Evolutionary conservation across 2,329 filamentous ascomycete species (phyloP), one percentile per base, ranked within the genome.

Genomic region (Botrytis porri): DNA sequence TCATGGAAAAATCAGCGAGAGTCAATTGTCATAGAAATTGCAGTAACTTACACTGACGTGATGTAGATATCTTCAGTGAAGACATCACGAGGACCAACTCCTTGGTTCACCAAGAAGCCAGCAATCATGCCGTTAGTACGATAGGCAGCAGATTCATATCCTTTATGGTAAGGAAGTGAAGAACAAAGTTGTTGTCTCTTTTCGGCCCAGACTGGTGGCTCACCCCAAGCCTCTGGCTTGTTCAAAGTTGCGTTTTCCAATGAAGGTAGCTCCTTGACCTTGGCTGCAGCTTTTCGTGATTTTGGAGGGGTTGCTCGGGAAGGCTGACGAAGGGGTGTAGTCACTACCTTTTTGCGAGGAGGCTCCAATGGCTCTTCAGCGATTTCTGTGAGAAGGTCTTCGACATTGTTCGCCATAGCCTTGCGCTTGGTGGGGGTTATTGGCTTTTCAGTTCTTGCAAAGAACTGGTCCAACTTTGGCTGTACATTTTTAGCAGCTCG

Each of bases 41-140:
- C 73, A 29, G 41, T 9, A 20, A 82, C 87, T 80, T 82, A 89
- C 88, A 89, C 83, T 71, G 88, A 84, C 7, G 89, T 86, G 66
- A 94, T 89, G 48, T 93, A 83, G 4, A 93, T 83, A 70, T 92
- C 86, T 1, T 85, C 83, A 48, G 86, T 85, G 29, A 92, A 85
- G 66, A 88, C 85, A 72, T 92, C 89, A 4, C 89, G 84, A 1
- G 81, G 75, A 3, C 87, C 87, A 16, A 83, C 82, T 63, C 87
- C 84, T 0, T 83, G 84, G 76, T 92, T 89, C 32, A 91, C 83
- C 37, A 93, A 83, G 73, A 91, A 86, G 0, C 87, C 89, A 61
- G 83, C 83, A 2, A 85, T 85, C n/a, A 88, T 80, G 0, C 83
- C 82, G 3, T 85, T 81, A 0, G 81, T 83, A 0, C 84, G 83